Evolutionary conservation across 257 asterid species (phyloP), one percentile per base, ranked within the genome.

Genomic region (Solanum ossicruentum): DNA sequence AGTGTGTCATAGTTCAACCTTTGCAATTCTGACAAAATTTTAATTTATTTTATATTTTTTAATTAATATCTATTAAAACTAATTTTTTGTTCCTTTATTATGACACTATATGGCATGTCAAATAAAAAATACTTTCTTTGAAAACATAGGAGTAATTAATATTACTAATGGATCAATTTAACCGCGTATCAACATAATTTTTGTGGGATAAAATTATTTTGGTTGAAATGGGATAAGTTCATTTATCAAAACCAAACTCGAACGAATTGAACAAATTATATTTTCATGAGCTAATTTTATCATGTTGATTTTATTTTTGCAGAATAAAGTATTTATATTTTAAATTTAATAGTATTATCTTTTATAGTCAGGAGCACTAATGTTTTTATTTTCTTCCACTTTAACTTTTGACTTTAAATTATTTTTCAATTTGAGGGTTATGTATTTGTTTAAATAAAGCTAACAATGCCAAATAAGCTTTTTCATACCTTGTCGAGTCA

Each of bases 401-500:
- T 81, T 70, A 18, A 49, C 28, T 65, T 41, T 80, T 78, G 77
- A 75, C 84, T 80, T 84, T 39, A 17, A 54, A 81, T 67, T 78
- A 78, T 51, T 60, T 82, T 82, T 6, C 47, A 67, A 13, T 45
- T 63, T 82, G 56, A 23, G 60, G 63, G 63, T 82, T 63, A 39
- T 43, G 63, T 80, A 83, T 86, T 87, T 84, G 83, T 83, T 88
- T 85, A 73, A 84, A 61, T 32, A 89, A 89, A 85, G 88, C 56
- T 73, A 85, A 75, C 83, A 58, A 75, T 56, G 81, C 88, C 88
- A 88, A 88, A 80, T 80, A 55, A 80, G 60, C 85, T 89, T 87
- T 88, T 69, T 54, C 67, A 80, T 39, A 87, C 69, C 63, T 79
- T 85, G 88, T 91, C 85, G 77, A 89, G 92, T 89, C 92, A 91